Conservation (phyloP, 2,329 filamentous ascomycete species). For the Lachnellula arida region DNA sequence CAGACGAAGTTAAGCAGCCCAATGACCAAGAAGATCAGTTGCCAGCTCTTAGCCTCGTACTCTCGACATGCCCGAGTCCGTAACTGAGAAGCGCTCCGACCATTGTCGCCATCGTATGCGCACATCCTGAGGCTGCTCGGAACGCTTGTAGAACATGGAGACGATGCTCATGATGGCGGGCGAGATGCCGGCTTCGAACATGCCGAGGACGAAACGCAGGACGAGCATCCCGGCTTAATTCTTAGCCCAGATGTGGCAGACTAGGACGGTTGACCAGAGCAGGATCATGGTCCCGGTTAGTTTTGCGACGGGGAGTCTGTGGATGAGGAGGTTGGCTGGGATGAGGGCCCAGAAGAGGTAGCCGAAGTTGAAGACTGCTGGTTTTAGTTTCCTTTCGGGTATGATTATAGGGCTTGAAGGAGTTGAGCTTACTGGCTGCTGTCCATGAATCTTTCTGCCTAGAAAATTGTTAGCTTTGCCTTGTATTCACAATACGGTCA, state of each 20-base stretch:
- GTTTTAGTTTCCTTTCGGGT: too few species aligned
- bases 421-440: too few species aligned
- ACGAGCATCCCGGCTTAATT: constrained; percentile 58
- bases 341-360: constrained; percentile 38
- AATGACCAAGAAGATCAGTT: constrained; percentile 60
- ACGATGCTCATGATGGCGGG: constrained; percentile 61
- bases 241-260: constrained; percentile 7
- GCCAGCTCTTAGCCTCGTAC: constrained; percentile 53
- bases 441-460: too few species aligned
- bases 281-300: constrained; percentile 43
- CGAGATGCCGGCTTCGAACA: constrained; percentile 58
- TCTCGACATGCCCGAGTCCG: constrained; percentile 56
- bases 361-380: constrained; percentile 30
- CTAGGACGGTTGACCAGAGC: constrained; percentile 28
- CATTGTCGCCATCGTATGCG: constrained; percentile 58
- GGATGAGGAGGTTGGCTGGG: constrained; percentile 38
- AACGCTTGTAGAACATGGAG: constrained; percentile 56
- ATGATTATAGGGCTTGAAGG: too few species aligned
- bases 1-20: constrained; percentile 47
- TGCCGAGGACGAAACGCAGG: constrained; percentile 56
- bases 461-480: too few species aligned
- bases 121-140: constrained; percentile 60
- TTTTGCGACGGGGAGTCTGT: constrained; percentile 39
- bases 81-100: constrained; percentile 59
- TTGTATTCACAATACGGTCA: too few species aligned